phyloP scores from a whole-genome alignment of 2,329 filamentous ascomycete species.

The Epichloe baconii region DNA sequence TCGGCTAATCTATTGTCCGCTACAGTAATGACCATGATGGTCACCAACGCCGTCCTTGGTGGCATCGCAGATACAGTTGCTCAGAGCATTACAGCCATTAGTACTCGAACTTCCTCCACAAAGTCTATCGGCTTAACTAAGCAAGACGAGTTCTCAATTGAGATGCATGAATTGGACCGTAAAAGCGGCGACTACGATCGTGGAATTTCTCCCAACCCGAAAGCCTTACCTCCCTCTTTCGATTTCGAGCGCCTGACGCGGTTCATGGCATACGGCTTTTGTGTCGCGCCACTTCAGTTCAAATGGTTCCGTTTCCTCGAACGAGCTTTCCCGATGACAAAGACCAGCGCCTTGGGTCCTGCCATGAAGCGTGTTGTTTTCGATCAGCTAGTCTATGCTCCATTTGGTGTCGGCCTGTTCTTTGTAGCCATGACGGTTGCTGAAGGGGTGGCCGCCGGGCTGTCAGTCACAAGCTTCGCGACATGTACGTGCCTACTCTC shows the following conservation, averaged over 20 bases:
- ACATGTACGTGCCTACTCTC: constrained; percentile 86
- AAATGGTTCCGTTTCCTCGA: constrained; percentile 88
- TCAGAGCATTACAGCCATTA: constrained; percentile 78
- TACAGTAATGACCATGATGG: constrained; percentile 91
- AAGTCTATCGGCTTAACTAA: constrained; percentile 47
- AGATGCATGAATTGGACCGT: constrained; percentile 76
- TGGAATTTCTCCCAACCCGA: constrained; percentile 53
- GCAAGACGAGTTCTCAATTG: constrained; percentile 66
- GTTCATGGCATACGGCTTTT: constrained; percentile 96
- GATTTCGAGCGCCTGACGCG: constrained; percentile 89
- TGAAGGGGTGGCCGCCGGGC: constrained; percentile 80
- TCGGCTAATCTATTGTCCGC: background rate
- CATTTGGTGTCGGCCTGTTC: constrained; percentile 74
- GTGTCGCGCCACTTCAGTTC: constrained; percentile 91
- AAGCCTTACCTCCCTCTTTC: constrained; percentile 62
- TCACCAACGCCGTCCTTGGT: constrained; percentile 90
- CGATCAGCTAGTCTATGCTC: constrained; percentile 89
- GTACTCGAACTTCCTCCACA: constrained; percentile 45
- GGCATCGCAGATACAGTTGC: constrained; percentile 94
- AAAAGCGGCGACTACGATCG: constrained; percentile 55
- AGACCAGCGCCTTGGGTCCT: constrained; percentile 58
- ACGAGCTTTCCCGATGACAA: constrained; percentile 70
- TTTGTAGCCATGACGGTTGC: constrained; percentile 95
- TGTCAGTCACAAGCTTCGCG: constrained; percentile 71
- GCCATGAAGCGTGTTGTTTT: constrained; percentile 83